These are phyloP conservation scores for Leishmania gerbilli DNA, from an alignment of 208 protist species.

Conservation along the genomic window DNA sequence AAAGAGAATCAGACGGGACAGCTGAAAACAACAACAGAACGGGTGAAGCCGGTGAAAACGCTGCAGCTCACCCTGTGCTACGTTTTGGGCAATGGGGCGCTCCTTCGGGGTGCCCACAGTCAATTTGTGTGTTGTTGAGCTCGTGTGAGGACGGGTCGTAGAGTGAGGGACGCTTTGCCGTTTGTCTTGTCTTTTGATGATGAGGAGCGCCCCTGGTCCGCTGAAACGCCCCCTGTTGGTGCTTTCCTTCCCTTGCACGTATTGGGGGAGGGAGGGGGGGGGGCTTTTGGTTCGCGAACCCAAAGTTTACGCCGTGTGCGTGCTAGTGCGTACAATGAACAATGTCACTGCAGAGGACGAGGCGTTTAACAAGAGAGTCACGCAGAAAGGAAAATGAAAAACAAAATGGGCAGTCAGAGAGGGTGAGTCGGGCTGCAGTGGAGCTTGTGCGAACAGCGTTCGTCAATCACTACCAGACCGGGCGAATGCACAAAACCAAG, in stretches of 20 bases:
- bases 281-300: not conserved
- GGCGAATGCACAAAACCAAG: not conserved
- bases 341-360: not conserved
- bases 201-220: not conserved
- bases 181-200: not conserved
- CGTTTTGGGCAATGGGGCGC: not conserved
- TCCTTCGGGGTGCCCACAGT: not conserved
- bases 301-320: too few species aligned
- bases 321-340: not conserved
- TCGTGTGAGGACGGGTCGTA: not conserved
- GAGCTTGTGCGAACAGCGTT: not conserved
- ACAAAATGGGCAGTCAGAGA: not conserved
- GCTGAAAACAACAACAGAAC: not conserved
- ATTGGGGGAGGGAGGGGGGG: not conserved
- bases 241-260: not conserved
- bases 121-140: not conserved
- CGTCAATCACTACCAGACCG: not conserved
- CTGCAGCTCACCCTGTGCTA: not conserved
- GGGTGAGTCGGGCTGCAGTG: not conserved
- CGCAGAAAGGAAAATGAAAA: slow-evolving; percentile 4
- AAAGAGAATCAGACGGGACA: not conserved
- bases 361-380: not conserved
- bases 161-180: not conserved
- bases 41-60: too few species aligned
- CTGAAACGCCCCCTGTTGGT: not conserved